Conservation (phyloP, 345 rosid genomes). For the Lepidium africanum region DNA sequence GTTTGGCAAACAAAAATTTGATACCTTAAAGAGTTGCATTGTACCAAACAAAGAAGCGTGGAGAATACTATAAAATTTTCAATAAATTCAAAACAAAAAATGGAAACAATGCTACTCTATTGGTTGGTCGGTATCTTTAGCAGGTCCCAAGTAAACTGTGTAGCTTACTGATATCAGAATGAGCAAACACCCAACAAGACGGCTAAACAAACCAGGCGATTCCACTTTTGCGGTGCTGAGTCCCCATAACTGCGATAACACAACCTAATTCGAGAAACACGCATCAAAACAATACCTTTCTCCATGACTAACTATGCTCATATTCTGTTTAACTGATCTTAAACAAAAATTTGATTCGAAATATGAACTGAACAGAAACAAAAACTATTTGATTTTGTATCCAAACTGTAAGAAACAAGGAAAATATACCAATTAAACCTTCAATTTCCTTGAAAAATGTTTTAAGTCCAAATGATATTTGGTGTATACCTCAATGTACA, state of each 20-base stretch:
- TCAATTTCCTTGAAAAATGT: background rate
- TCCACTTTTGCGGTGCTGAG: constrained; percentile 31
- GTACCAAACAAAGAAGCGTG: background rate
- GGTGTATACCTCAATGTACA: constrained; percentile 51
- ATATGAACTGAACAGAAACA: background rate
- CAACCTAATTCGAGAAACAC: constrained; percentile 38
- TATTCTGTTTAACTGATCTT: background rate
- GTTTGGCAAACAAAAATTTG: background rate
- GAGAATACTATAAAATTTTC: background rate
- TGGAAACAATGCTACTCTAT: background rate
- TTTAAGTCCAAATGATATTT: background rate
- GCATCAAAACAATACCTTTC: background rate
- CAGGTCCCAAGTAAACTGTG: constrained; percentile 64
- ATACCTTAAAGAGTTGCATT: background rate
- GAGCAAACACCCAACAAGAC: constrained; percentile 63
- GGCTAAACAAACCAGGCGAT: constrained; percentile 45
- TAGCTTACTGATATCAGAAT: constrained; percentile 53
- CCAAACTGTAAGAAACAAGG: background rate
- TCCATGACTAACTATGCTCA: background rate
- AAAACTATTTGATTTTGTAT: background rate
- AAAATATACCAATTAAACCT: background rate
- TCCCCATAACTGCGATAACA: constrained; percentile 58
- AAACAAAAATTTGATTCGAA: background rate
- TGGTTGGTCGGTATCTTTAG: constrained; percentile 54
- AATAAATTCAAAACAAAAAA: background rate